Conservation (phyloP, 2,329 filamentous ascomycete genomes). For the Apiospora kogelbergensis region DNA sequence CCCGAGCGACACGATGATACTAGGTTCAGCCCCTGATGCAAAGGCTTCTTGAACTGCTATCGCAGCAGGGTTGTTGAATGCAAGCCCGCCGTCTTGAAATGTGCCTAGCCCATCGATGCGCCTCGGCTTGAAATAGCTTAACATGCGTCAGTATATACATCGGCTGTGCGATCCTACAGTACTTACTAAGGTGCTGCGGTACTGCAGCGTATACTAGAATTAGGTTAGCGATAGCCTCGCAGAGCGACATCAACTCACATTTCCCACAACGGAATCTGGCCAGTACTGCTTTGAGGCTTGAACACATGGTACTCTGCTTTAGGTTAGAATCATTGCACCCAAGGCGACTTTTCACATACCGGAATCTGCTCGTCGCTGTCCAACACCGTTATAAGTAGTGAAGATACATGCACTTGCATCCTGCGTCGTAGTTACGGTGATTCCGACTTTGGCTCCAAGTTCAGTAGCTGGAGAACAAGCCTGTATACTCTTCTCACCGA, state of each 20-base stretch:
- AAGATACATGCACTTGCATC: constrained; percentile 21
- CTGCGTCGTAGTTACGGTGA: constrained; percentile 22
- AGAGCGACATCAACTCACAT: constrained; percentile 4
- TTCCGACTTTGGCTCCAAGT: constrained; percentile 21
- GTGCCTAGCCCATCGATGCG: constrained; percentile 6
- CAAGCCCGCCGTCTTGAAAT: constrained; percentile 8
- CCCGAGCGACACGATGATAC: constrained; percentile 7
- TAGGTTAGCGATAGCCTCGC: not conserved
- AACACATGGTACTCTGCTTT: constrained; percentile 10
- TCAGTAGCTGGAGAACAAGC: constrained; percentile 11
- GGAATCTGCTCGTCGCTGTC: constrained; percentile 6
- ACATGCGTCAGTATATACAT: constrained; percentile 4
- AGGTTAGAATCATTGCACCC: not conserved
- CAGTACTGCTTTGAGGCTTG: not conserved
- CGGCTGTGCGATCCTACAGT: not conserved
- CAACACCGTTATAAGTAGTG: constrained; percentile 23
- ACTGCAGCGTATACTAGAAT: constrained; percentile 3
- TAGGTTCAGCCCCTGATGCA: not conserved
- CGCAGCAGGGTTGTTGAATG: constrained; percentile 5
- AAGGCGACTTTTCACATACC: constrained; percentile 8
- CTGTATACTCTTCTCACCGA: constrained; percentile 18
- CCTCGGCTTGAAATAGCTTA: constrained; percentile 10
- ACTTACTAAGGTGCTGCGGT: constrained; percentile 12
- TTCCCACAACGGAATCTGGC: constrained; percentile 9
- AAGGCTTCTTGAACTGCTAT: constrained; percentile 9